Conservation (phyloP, 768 basidiomycete species). For the Pleurotus sapidus region DNA sequence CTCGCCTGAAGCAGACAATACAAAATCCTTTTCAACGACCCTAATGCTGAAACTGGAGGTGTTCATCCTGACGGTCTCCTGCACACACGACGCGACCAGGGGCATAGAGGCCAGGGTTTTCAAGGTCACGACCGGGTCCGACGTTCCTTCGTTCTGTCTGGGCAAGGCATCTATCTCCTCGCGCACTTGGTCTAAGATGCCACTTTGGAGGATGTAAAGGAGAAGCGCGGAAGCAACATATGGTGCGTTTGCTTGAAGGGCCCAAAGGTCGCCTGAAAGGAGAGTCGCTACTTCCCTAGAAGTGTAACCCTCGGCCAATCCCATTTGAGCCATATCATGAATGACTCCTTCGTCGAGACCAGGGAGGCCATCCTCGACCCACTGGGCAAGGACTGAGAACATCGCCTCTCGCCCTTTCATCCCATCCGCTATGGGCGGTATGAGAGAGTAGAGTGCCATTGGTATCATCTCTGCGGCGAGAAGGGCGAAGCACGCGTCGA, state of each 20-base stretch:
- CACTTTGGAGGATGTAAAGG: constrained; percentile 4
- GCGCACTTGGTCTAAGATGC: not conserved
- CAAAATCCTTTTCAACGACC: constrained; percentile 4
- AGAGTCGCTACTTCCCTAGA: not conserved
- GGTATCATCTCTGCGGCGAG: constrained; percentile 1
- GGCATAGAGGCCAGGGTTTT: constrained; percentile 4
- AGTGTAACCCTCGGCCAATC: not conserved
- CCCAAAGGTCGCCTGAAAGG: constrained; percentile 7
- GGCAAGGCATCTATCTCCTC: constrained; percentile 9
- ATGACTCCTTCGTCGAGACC: constrained; percentile 5
- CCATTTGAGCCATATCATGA: not conserved
- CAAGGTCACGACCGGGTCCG: not conserved
- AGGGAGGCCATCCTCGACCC: constrained; percentile 5
- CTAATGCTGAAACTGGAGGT: constrained; percentile 9
- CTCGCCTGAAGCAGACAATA: not conserved
- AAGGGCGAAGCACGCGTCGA: constrained; percentile 3
- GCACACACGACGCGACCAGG: not conserved
- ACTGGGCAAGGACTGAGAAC: not conserved
- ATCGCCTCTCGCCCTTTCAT: not conserved
- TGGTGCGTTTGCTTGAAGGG: constrained; percentile 6
- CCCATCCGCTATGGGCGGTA: constrained; percentile 1
- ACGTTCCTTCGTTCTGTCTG: not conserved
- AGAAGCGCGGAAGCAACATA: constrained; percentile 1
- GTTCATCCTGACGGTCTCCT: constrained; percentile 4
- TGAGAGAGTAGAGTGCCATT: not conserved